phyloP scores from a whole-genome alignment of 257 asterid species.

The Linderniella brevidens region DNA sequence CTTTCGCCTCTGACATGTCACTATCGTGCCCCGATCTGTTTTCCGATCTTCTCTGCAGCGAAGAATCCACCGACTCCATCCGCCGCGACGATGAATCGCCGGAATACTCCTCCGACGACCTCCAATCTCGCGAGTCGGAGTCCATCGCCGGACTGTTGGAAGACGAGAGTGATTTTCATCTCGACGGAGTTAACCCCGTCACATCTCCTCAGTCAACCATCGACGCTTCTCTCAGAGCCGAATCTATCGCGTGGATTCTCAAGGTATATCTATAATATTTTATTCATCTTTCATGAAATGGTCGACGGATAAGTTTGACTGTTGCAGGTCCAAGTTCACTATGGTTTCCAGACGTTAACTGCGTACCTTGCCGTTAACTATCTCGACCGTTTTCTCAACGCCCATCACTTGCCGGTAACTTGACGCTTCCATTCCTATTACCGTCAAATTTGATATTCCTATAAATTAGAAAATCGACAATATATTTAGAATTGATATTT shows the following conservation, averaged over 20 bases:
- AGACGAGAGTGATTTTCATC: conserved; percentile 42
- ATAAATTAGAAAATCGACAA: neutral
- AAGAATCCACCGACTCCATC: too few relatives aligned
- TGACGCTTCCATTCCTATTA: conserved; percentile 6
- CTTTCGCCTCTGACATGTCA: too few relatives aligned
- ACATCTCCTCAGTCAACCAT: conserved; percentile 25
- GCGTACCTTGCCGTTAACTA: conserved; percentile 80
- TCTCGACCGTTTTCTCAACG: conserved; percentile 64
- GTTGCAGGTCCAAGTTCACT: conserved; percentile 58
- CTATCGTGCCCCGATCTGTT: too few relatives aligned
- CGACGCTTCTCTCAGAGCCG: conserved; percentile 43
- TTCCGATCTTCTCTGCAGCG: too few relatives aligned
- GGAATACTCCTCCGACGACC: too few relatives aligned
- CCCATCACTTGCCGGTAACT: conserved; percentile 61
- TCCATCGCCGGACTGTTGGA: conserved; percentile 51
- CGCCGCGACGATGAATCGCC: too few relatives aligned
- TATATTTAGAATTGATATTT: too few relatives aligned
- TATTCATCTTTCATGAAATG: conserved; percentile 1
- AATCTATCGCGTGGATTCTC: conserved; percentile 74
- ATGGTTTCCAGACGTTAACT: conserved; percentile 73
- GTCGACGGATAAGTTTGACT: too few relatives aligned
- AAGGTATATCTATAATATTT: conserved; percentile 35
- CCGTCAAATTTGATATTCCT: conserved; percentile 1
- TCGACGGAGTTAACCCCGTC: conserved; percentile 16
- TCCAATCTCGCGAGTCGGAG: conserved; percentile 21